phyloP scores from a whole-genome alignment of 169 alveolate genomes.

The Theileria luwenshuni region DNA sequence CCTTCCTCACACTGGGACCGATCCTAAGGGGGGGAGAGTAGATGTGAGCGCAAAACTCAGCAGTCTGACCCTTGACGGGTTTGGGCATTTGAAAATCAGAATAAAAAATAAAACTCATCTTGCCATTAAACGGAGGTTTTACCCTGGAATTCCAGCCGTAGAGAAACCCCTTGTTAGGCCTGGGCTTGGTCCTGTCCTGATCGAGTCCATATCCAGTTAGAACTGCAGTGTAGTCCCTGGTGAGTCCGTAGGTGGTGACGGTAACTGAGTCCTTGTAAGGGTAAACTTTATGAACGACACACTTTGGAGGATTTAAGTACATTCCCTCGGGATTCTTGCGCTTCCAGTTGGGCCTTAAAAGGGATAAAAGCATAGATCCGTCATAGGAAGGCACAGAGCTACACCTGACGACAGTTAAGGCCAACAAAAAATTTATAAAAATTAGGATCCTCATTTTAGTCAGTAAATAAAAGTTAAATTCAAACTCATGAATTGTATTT shows the following conservation, averaged over 20 bases:
- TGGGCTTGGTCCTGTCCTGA: neutral
- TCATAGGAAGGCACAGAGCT: too few relatives aligned
- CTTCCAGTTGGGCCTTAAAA: conserved; percentile 29
- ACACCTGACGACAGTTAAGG: too few relatives aligned
- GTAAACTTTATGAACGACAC: conserved; percentile 17
- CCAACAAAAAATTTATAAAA: neutral
- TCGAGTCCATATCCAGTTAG: conserved; percentile 29
- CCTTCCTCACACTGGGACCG: conserved; percentile 12
- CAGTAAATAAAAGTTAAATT: neutral
- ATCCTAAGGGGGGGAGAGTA: conserved; percentile 31
- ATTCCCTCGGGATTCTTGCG: neutral
- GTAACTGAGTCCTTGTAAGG: conserved; percentile 10
- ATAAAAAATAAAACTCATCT: conserved; percentile 17
- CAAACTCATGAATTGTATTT: too few relatives aligned
- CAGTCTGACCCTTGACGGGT: conserved; percentile 32
- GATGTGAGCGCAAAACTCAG: conserved; percentile 36
- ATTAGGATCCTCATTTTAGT: neutral
- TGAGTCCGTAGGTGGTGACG: conserved; percentile 7
- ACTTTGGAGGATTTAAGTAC: conserved; percentile 23
- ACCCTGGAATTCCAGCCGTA: conserved; percentile 37
- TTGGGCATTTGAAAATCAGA: conserved; percentile 29
- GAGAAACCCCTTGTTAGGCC: conserved; percentile 17
- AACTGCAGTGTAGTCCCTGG: conserved; percentile 28
- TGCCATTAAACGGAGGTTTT: conserved; percentile 27
- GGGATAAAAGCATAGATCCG: conserved; percentile 18